These are phyloP conservation scores for Tricholoma matsutake DNA, from an alignment of 768 basidiomycete genomes.

Conservation along the genomic window DNA sequence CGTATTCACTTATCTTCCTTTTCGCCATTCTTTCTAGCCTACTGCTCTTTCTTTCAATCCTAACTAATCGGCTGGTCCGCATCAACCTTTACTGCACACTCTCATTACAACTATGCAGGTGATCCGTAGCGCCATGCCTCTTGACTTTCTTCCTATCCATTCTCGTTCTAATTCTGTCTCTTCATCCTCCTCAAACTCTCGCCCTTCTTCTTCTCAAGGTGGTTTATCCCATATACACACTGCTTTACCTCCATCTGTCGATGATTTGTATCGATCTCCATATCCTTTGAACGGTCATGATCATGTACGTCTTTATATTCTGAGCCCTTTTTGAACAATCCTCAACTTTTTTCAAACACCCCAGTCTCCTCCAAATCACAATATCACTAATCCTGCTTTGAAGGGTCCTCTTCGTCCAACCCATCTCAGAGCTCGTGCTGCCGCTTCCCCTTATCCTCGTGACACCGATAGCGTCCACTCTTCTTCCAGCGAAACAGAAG, in stretches of 20 bases:
- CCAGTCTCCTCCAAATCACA: slow-evolving; percentile 75
- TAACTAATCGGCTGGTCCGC: slow-evolving; percentile 58
- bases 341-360: slow-evolving; percentile 28
- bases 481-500: slow-evolving; percentile 87
- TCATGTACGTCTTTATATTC: slow-evolving; percentile 33
- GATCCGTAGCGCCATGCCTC: slow-evolving; percentile 62
- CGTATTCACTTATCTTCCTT: slow-evolving; percentile 23
- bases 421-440: slow-evolving; percentile 77
- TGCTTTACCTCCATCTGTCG: slow-evolving; percentile 47
- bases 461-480: slow-evolving; percentile 86
- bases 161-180: slow-evolving; percentile 79
- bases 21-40: slow-evolving; percentile 25
- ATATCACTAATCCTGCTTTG: slow-evolving; percentile 69
- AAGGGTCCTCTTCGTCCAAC: slow-evolving; percentile 74
- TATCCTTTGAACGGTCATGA: slow-evolving; percentile 51
- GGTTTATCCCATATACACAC: slow-evolving; percentile 34
- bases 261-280: slow-evolving; percentile 70
- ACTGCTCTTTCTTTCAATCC: slow-evolving; percentile 24
- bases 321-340: slow-evolving; percentile 5
- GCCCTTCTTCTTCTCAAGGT: slow-evolving; percentile 79
- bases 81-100: slow-evolving; percentile 22
- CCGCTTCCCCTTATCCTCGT: slow-evolving; percentile 82
- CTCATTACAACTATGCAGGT: slow-evolving; percentile 70
- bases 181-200: slow-evolving; percentile 68
- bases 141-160: slow-evolving; percentile 72